These are phyloP conservation scores for Hygrophoropsis aurantiaca DNA, from an alignment of 768 basidiomycete species.

Conservation along the genomic window DNA sequence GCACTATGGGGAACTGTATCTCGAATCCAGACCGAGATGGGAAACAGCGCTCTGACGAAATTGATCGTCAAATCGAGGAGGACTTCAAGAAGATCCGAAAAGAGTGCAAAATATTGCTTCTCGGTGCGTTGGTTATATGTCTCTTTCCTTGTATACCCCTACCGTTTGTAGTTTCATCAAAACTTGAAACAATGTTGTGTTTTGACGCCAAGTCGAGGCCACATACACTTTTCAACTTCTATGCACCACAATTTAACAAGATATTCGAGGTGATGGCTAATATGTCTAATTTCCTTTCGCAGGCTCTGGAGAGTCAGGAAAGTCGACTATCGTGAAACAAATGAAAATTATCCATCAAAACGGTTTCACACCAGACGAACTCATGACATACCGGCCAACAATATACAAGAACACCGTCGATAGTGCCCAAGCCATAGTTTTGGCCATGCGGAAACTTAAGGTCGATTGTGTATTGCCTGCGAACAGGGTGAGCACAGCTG, in stretches of 20 bases:
- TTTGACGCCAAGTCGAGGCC: neutral
- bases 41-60: conserved; percentile 65
- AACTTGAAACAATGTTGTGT: neutral
- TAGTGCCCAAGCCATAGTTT: conserved; percentile 80
- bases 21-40: conserved; percentile 56
- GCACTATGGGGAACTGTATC: conserved; percentile 67
- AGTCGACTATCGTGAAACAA: conserved; percentile 95
- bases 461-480: conserved; percentile 68
- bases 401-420: conserved; percentile 89
- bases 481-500: conserved; percentile 53
- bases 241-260: neutral
- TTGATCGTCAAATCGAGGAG: conserved; percentile 85
- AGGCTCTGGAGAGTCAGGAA: conserved; percentile 96
- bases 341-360: conserved; percentile 98
- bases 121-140: conserved; percentile 65
- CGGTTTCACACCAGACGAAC: conserved; percentile 80
- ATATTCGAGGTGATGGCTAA: neutral
- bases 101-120: conserved; percentile 89
- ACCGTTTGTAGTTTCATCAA: conserved; percentile 11
- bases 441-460: conserved; percentile 84
- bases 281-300: neutral
- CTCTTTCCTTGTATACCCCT: conserved; percentile 2
- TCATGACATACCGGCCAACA: conserved; percentile 70
- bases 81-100: conserved; percentile 78
- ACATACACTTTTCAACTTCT: neutral